A percentile compares a stretch with the other conserved stretches of the same genome.
Conservation (phyloP, 1,139 yeast genomes). For the Candida sp. region DNA sequence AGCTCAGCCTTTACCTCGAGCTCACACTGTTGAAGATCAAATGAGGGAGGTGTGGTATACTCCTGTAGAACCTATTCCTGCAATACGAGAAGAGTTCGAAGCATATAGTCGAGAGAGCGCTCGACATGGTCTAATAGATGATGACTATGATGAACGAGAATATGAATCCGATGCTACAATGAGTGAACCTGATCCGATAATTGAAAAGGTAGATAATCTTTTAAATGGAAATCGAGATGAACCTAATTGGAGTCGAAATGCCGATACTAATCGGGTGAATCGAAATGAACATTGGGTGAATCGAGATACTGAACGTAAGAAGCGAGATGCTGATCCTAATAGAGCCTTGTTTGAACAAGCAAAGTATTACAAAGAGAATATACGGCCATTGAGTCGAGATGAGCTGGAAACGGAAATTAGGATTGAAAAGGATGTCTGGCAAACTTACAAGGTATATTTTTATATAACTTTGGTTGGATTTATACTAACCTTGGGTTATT, state of each 20-base stretch:
- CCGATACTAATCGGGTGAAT: not conserved
- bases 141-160: not conserved
- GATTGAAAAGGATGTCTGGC: not conserved
- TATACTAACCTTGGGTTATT: not conserved
- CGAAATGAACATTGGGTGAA: not conserved
- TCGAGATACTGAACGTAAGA: not conserved
- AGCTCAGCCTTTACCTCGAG: constrained; percentile 28
- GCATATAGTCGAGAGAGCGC: not conserved
- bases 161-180: not conserved
- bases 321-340: not conserved
- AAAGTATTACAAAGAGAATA: not conserved
- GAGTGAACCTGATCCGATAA: not conserved
- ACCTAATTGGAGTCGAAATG: no score
- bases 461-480: constrained; percentile 1
- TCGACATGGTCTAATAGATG: not conserved
- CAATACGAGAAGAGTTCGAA: not conserved
- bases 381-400: not conserved
- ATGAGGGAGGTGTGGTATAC: not conserved
- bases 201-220: not conserved
- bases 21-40: constrained; percentile 1
- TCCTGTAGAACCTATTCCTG: not conserved
- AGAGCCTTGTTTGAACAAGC: not conserved
- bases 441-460: not conserved
- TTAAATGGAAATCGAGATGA: not conserved
- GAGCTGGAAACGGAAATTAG: not conserved